Base-by-base conservation (phyloP, 78 protist genomes). In the Dictyostelium capitatum region DNA sequence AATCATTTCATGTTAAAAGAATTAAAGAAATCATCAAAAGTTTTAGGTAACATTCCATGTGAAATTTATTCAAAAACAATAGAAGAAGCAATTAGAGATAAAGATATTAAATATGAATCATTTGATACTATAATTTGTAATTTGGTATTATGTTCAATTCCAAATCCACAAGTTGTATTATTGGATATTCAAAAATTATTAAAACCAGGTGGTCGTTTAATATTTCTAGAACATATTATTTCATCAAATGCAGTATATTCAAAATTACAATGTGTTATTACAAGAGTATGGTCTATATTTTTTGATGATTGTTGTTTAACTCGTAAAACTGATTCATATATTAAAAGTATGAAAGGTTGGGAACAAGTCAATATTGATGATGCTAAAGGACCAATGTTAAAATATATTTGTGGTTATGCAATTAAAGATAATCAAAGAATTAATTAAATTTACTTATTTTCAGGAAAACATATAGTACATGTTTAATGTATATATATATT, bases 101-200 rank as follows among this genome's bases (percentile, higher is more conserved):
- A 79, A 72, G 92, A 75, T 48, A 59, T 85, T 19, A n/a, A 85
- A 20, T 47, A 72, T 47, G 67, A 30, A 17, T 10, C 64, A 79
- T 85, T 85, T 32, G 92, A 85, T 50, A 79, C 82, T 0, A 23
- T 85, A n/a, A 85, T 85, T 47, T 85, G 87, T 30, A 79, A 62
- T 43, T 23, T 85, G 3, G 92, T 85, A 8, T 28, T 85, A 20
- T 85, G 92, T 17, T 85, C 92, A 25, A 78, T 85, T 6, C 80
- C 80, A 59, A 15, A 85, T 19, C 53, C 15, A 3, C 54, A 32
- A 51, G 41, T 11, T 43, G 74, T 64, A 1, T 15, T 85, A 8
- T 4, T 20, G 6, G 51, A 70, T 8, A 32, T 85, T 20, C 48
- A 53, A 19, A 11, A 41, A 23, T 54, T 85, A 10, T 78, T 85